Base-by-base conservation (phyloP, 441 rosid genomes). In the Omphalea diandra region DNA sequence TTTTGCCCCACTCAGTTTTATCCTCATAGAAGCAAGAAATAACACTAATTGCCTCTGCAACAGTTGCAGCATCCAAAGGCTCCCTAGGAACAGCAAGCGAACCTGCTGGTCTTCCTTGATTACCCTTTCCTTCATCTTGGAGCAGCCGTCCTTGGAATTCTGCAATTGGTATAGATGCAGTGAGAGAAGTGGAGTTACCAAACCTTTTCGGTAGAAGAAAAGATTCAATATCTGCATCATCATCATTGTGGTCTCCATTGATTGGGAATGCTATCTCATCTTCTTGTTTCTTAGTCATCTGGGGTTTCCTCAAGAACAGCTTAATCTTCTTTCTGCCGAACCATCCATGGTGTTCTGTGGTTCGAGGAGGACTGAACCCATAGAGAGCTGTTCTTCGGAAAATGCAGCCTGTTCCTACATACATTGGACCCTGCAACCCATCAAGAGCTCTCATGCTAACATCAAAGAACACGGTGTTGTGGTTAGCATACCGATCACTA, bases 361-460 rank as follows among this genome's bases (percentile, higher is more conserved):
- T 78, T 65, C 91, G 80, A 0, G 98, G 98, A 17, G 98, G 97
- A 67, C 87, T 84, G 68, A 89, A 87, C 1, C 98, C 97, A 2
- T 94, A 94, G 3, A 94, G 83, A 31, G 98, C 97, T 3, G 90
- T 87, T 77, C 97, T 85, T 11, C 97, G 82, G 63, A 94, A 94
- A 75, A 94, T 76, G 71, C 97, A 94, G 50, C 98, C 98, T 2
- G 98, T 91, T 58, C 95, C 97, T 0, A 94, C 96, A 55, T 94
- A 88, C 87, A 91, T 79, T 52, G 98, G 97, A 50, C 98, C 98
- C 77, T 91, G 97, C 11, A 91, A 65, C 22, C 97, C 97, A 67
- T 94, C 98, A 33, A 90, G 81, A 32, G 97, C 98, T 73, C 94
- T 81, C 97, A 94, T 90, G 76, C 87, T 86, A 24, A 88, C 96